These are phyloP conservation scores for Pterocarpus macrocarpus DNA, from an alignment of 306 rosid species.

Conservation along the genomic window DNA sequence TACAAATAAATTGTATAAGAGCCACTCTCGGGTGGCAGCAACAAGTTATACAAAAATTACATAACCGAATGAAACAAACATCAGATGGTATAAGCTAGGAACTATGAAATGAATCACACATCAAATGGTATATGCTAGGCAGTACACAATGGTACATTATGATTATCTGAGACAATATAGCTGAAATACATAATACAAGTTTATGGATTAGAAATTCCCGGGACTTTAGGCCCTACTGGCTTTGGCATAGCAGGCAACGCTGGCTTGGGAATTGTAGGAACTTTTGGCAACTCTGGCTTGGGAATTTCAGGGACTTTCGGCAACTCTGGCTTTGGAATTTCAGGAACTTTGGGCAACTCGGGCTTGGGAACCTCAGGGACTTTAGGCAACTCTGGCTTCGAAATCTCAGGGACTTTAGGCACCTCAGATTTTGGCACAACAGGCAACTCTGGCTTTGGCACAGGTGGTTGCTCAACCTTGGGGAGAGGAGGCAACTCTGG, in stretches of 20 bases:
- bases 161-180: no score
- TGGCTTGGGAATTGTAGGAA: not conserved
- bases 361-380: not conserved
- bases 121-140: no score
- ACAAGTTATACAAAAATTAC: not conserved
- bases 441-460: not conserved
- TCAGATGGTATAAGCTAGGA: not conserved
- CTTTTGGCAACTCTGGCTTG: not conserved
- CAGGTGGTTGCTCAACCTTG: not conserved
- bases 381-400: constrained; percentile 16
- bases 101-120: no score
- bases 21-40: not conserved
- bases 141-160: no score
- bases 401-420: not conserved
- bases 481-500: not conserved
- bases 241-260: not conserved
- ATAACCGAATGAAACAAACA: not conserved
- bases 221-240: not conserved
- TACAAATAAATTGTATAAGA: not conserved
- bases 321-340: not conserved
- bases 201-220: not conserved
- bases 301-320: constrained; percentile 14
- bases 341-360: constrained; percentile 7
- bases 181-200: no score
- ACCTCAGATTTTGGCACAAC: not conserved